Base-by-base conservation (phyloP, 148 eudicot genomes). In the Rheum nobile region DNA sequence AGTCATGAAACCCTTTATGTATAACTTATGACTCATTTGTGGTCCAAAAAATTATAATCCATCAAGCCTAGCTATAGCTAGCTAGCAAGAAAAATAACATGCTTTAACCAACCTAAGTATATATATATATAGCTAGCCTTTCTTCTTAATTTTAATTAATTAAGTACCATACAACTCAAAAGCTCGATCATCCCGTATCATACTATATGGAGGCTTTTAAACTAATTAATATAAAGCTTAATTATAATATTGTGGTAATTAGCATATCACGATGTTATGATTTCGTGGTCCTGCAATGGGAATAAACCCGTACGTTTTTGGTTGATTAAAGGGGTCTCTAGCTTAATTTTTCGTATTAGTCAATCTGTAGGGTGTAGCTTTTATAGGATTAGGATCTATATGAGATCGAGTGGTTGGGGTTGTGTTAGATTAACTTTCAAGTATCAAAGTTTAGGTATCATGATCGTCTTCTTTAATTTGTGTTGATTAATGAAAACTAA, bases 101-200 rank as follows among this genome's bases (percentile, higher is more conserved):
- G 8, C 8, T 31, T 65, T 31, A 65, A 65, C n/a, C 39, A 32
- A 65, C 41, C 39, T 32, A 63, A 65, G 41, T 65, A 5, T 57
- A 54, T 13, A 1, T 32, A n/a, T n/a, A n/a, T n/a, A n/a, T n/a
- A n/a, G n/a, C n/a, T n/a, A 65, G 70, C 70, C 70, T 65, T 65
- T 65, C 39, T 31, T 10, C 21, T 22, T 14, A 5, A 65, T 65
- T 6, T 21, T 48, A 16, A 4, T 21, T 48, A 16, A 4, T 65
- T 29, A 61, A 61, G 67, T 61, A 61, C 67, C 35, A 61, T 65
- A 65, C 70, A 65, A 65, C 70, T 65, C 70, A 65, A 65, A 65
- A 65, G 70, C 8, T n/a, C n/a, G n/a, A n/a, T 34, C 38, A 65
- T 12, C 37, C 67, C 17, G 24, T 21, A 52, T 54, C 63, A 54